Percentiles rank a stretch among this genome's conserved stretches.
Conservation (phyloP, 2,329 filamentous ascomycete species). For the Magnaporthales sp. region DNA sequence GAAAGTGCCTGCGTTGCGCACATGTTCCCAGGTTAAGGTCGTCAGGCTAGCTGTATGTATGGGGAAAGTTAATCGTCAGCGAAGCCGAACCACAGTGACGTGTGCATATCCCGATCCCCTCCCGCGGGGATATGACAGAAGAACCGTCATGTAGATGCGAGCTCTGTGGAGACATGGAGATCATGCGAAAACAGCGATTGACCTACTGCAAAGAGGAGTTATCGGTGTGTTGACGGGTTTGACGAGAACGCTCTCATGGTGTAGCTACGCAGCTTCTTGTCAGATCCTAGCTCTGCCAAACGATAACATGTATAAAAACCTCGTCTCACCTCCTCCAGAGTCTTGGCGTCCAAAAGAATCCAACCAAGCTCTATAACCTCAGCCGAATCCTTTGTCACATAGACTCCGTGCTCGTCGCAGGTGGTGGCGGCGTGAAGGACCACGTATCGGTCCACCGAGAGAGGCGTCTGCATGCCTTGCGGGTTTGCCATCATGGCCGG, state of each 20-base stretch:
- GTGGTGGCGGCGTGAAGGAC: conserved; percentile 98
- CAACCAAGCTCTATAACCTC: conserved; percentile 99
- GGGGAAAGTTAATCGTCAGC: conserved; percentile 1
- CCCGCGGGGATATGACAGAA: not conserved
- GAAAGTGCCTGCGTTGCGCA: conserved; percentile 94
- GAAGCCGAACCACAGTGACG: not conserved
- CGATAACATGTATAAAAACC: conserved; percentile 6
- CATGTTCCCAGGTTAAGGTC: conserved; percentile 97
- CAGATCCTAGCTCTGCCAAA: conserved; percentile 4
- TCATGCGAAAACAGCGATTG: conserved; percentile 8
- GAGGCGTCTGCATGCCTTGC: conserved; percentile 47
- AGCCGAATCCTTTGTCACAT: conserved; percentile 97
- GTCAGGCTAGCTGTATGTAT: conserved; percentile 73
- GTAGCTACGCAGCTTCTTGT: conserved; percentile 49
- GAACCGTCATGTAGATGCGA: not conserved
- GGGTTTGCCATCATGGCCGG: conserved; percentile 32
- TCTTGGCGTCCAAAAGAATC: conserved; percentile 90
- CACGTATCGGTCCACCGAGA: conserved; percentile 88
- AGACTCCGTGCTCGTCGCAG: conserved; percentile 97
- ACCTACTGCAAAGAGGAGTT: conserved; percentile 97
- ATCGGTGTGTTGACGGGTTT: conserved; percentile 99
- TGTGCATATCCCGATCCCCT: not conserved
- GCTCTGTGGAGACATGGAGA: conserved; percentile 7
- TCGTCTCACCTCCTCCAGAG: conserved; percentile 74
- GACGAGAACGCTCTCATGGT: conserved; percentile 91